These are phyloP conservation scores for Leishmania major DNA, from an alignment of 208 protist genomes.

Conservation along the genomic window DNA sequence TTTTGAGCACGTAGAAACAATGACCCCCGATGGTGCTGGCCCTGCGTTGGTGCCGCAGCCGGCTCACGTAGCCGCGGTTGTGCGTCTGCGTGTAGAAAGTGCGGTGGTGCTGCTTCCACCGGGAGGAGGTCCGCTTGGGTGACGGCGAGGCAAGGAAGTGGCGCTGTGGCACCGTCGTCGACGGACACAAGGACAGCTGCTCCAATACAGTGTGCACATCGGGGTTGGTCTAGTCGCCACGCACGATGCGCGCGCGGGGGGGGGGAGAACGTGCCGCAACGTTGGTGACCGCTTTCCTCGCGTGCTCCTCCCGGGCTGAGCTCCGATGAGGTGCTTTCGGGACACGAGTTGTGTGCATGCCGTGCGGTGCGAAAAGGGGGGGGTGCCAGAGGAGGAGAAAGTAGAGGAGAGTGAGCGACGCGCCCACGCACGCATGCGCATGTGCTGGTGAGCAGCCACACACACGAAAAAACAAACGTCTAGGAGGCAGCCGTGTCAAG, in stretches of 20 bases:
- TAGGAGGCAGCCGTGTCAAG: not conserved
- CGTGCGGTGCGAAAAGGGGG: not conserved
- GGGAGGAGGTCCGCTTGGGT: not conserved
- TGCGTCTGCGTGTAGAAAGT: slow-evolving; percentile 15
- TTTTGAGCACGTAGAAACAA: slow-evolving; percentile 16
- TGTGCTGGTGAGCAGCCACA: not conserved
- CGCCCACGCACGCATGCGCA: not conserved
- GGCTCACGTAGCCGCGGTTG: slow-evolving; percentile 16
- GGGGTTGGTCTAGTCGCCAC: not conserved
- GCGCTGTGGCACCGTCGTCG: slow-evolving; percentile 6
- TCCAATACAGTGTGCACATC: slow-evolving; percentile 10
- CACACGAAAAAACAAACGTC: not conserved
- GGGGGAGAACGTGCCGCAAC: not conserved
- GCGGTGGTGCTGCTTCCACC: slow-evolving; percentile 8
- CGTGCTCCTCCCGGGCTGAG: slow-evolving; percentile 6
- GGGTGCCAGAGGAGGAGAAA: not conserved
- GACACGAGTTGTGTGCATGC: slow-evolving; percentile 12
- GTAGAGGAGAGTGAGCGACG: not conserved
- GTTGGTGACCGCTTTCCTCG: not conserved
- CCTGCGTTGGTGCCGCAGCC: slow-evolving; percentile 14
- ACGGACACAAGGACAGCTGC: slow-evolving; percentile 1
- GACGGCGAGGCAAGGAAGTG: not conserved
- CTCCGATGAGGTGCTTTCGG: not conserved
- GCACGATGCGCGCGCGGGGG: not conserved
- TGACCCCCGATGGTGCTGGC: slow-evolving; percentile 5